A percentile compares a stretch with the other conserved stretches of the same genome.
phyloP scores from a whole-genome alignment of 768 basidiomycete species.

The Lactifluus pinguis region DNA sequence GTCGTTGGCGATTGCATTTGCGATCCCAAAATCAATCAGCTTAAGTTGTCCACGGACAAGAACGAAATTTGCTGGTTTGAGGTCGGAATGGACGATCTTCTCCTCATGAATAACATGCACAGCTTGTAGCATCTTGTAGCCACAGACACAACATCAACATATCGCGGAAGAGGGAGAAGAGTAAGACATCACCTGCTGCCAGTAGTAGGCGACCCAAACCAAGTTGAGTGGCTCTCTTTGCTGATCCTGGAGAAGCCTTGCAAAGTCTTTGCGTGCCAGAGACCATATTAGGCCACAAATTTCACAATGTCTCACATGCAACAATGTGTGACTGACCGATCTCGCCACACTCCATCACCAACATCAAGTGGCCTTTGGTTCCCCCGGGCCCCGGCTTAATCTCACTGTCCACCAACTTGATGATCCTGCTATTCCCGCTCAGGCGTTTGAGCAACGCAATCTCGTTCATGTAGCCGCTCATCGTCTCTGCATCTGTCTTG shows the following conservation, averaged over 20 bases:
- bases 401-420: slow-evolving; percentile 85
- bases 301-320: not conserved
- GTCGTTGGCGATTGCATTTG: slow-evolving; percentile 96
- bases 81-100: slow-evolving; percentile 96
- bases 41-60: slow-evolving; percentile 92
- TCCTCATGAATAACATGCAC: slow-evolving; percentile 98
- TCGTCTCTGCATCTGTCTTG: slow-evolving; percentile 80
- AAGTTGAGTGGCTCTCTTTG: slow-evolving; percentile 79
- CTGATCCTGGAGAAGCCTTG: slow-evolving; percentile 74
- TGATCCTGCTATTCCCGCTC: slow-evolving; percentile 89
- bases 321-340: slow-evolving; percentile 32
- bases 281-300: not conserved
- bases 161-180: not conserved
- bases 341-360: slow-evolving; percentile 98
- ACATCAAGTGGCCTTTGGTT: slow-evolving; percentile 63
- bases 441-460: slow-evolving; percentile 88
- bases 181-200: slow-evolving; percentile 74
- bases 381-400: slow-evolving; percentile 63
- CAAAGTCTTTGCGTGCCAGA: slow-evolving; percentile 45
- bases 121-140: slow-evolving; percentile 87
- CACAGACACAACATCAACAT: not conserved
- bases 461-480: slow-evolving; percentile 93
- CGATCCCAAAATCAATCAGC: slow-evolving; percentile 99
- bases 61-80: slow-evolving; percentile 98
- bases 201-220: slow-evolving; percentile 92